A percentile compares a stretch with the other conserved stretches of the same genome.
Evolutionary conservation across 805 yeast species (phyloP).

Genomic region (Pichia kluyveri): DNA sequence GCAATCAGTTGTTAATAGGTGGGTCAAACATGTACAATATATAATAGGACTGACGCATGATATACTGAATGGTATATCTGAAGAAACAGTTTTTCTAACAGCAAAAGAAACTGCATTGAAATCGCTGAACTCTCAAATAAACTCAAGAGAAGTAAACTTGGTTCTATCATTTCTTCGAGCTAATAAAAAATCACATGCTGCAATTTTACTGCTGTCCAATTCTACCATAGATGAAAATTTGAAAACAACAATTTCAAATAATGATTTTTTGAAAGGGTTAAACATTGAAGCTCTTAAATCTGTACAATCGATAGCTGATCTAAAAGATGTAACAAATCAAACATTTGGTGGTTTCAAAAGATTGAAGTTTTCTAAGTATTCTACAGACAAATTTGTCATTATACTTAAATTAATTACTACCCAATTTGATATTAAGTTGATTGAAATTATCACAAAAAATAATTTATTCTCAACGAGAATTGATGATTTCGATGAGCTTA

Average conservation of each 20-base stretch:
- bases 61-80: constrained; percentile 46
- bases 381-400: constrained; percentile 52
- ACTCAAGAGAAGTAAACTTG: constrained; percentile 40
- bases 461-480: constrained; percentile 38
- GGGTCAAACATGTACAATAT: constrained; percentile 59
- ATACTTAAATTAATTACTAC: constrained; percentile 57
- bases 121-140: constrained; percentile 49
- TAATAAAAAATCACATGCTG: constrained; percentile 75
- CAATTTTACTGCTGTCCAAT: constrained; percentile 64
- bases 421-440: constrained; percentile 43
- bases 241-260: constrained; percentile 43
- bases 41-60: constrained; percentile 46
- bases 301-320: constrained; percentile 33
- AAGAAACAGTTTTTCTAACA: constrained; percentile 74
- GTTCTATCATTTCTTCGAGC: constrained; percentile 53
- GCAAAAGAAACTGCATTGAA: constrained; percentile 55
- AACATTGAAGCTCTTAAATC: constrained; percentile 54
- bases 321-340: constrained; percentile 35
- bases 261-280: constrained; percentile 56
- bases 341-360: constrained; percentile 59
- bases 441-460: constrained; percentile 27
- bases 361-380: constrained; percentile 51
- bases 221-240: constrained; percentile 54
- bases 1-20: constrained; percentile 61
- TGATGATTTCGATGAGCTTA: constrained; percentile 29